Conservation (phyloP, 2,329 filamentous ascomycete genomes). For the Grosmannia clavigera region DNA sequence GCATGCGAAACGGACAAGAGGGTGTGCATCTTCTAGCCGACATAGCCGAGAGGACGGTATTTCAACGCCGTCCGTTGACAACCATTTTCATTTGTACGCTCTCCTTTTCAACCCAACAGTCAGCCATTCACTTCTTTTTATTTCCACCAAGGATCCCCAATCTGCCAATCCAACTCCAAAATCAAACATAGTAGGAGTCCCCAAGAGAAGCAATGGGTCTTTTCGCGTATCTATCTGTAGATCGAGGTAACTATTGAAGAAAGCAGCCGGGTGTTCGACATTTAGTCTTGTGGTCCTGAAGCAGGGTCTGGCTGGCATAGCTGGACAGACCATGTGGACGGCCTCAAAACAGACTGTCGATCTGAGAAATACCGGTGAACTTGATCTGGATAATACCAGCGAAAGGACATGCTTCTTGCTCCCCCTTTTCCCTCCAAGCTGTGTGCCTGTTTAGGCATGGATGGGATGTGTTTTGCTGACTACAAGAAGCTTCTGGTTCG, state of each 20-base stretch:
- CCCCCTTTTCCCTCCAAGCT: slow-evolving; percentile 14
- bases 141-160: too few relatives aligned
- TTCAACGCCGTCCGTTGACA: background rate
- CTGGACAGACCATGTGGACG: slow-evolving; percentile 8
- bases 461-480: background rate
- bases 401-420: slow-evolving; percentile 74
- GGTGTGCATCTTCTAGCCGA: background rate
- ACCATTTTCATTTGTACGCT: background rate
- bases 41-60: background rate
- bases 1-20: background rate
- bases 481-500: slow-evolving; percentile 19
- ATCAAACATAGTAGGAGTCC: background rate
- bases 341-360: slow-evolving; percentile 16
- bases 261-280: slow-evolving; percentile 33
- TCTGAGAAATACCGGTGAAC: slow-evolving; percentile 75
- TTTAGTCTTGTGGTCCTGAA: slow-evolving; percentile 21
- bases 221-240: slow-evolving; percentile 22
- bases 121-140: background rate
- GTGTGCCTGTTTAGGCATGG: background rate
- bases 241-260: slow-evolving; percentile 36
- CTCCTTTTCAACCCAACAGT: background rate
- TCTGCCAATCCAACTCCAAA: too few relatives aligned
- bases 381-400: slow-evolving; percentile 46
- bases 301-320: background rate
- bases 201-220: slow-evolving; percentile 13